These are phyloP conservation scores for Conticribra guillardii DNA, from an alignment of 108 stramenopile genomes.

Conservation along the genomic window DNA sequence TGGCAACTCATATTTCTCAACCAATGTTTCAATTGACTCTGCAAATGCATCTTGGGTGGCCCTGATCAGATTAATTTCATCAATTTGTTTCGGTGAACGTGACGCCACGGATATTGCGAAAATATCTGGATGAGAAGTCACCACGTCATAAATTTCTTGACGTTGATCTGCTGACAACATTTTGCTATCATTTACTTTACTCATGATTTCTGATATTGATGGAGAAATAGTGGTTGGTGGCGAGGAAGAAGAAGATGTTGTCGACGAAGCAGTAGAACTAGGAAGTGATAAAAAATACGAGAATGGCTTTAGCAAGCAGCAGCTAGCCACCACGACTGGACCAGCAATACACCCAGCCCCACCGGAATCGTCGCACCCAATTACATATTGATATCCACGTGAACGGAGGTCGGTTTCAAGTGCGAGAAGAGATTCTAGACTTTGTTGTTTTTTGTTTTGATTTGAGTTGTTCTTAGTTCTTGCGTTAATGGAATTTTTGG, in stretches of 20 bases:
- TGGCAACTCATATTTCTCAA: slow-evolving; percentile 32
- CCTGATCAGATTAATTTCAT: slow-evolving; percentile 52
- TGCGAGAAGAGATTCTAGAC: slow-evolving; percentile 25
- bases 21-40: slow-evolving; percentile 73
- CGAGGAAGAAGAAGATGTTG: neutral
- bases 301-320: slow-evolving; percentile 51
- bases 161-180: slow-evolving; percentile 44
- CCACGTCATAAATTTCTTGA: slow-evolving; percentile 57
- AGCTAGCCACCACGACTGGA: slow-evolving; percentile 74
- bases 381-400: slow-evolving; percentile 51
- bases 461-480: no score
- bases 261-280: neutral
- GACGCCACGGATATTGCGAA: slow-evolving; percentile 53
- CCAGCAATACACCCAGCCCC: slow-evolving; percentile 78
- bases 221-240: neutral
- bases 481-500: no score
- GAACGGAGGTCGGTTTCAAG: slow-evolving; percentile 36
- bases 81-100: slow-evolving; percentile 58
- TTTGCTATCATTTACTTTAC: slow-evolving; percentile 73
- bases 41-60: slow-evolving; percentile 68
- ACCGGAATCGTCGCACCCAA: slow-evolving; percentile 84
- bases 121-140: slow-evolving; percentile 49
- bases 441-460: no score
- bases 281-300: slow-evolving; percentile 8
- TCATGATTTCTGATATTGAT: slow-evolving; percentile 27